Conservation (phyloP, 768 basidiomycete species). For the Pulveroboletus sp. region DNA sequence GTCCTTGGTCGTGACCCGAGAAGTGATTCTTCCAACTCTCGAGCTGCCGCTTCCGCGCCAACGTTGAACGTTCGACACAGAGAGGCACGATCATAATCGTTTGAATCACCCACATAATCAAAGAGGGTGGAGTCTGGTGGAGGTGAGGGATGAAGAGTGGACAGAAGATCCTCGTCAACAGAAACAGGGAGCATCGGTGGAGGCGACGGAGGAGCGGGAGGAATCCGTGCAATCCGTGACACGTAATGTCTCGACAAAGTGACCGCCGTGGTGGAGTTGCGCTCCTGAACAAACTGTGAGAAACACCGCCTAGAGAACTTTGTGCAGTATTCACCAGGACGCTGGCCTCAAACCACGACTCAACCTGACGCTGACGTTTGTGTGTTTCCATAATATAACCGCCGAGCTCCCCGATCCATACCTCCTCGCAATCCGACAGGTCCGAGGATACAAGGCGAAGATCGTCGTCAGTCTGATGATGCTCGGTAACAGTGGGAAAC, state of each 20-base stretch:
- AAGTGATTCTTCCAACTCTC: constrained; percentile 52
- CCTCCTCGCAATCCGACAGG: constrained; percentile 73
- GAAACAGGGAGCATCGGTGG: constrained; percentile 28
- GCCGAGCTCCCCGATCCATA: constrained; percentile 68
- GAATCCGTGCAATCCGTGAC: constrained; percentile 43
- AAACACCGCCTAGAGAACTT: neutral
- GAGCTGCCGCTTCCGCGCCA: constrained; percentile 52
- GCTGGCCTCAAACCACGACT: constrained; percentile 67
- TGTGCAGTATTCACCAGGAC: constrained; percentile 44
- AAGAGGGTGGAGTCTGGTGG: constrained; percentile 27
- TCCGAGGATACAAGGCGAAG: constrained; percentile 60
- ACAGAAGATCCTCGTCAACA: constrained; percentile 33
- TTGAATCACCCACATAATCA: constrained; percentile 27
- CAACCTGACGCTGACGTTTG: constrained; percentile 67
- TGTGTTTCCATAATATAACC: constrained; percentile 70
- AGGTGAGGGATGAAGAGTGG: constrained; percentile 36
- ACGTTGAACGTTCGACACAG: constrained; percentile 20
- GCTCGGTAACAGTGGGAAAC: constrained; percentile 15
- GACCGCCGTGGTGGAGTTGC: constrained; percentile 58
- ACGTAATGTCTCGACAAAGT: constrained; percentile 33
- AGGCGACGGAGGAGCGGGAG: constrained; percentile 36
- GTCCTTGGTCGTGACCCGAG: constrained; percentile 35
- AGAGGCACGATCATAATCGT: constrained; percentile 20
- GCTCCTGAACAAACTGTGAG: constrained; percentile 47
- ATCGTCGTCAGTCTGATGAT: constrained; percentile 37